A percentile compares a stretch with the other conserved stretches of the same genome.
These are phyloP conservation scores for Sarocladiaceae sp. DNA, from an alignment of 2,329 filamentous ascomycete species.

Conservation along the genomic window DNA sequence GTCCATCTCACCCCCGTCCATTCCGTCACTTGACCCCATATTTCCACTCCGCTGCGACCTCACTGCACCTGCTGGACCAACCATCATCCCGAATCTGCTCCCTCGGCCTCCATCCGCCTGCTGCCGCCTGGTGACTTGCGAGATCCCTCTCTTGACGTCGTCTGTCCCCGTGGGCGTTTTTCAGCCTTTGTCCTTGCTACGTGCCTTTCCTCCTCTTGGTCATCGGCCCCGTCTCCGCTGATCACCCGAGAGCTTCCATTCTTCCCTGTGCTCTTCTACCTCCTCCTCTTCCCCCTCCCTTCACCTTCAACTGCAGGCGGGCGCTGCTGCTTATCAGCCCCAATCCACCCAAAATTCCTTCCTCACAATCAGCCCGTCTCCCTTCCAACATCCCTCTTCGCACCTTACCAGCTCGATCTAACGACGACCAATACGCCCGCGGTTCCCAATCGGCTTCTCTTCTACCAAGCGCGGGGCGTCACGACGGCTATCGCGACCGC, in stretches of 20 bases:
- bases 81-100: constrained; percentile 6
- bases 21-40: constrained; percentile 8
- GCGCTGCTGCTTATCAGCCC: constrained; percentile 75
- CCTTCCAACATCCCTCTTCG: constrained; percentile 84
- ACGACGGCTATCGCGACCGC: constrained; percentile 30
- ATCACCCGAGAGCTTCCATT: too few species aligned
- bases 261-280: neutral
- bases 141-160: neutral
- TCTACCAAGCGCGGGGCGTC: constrained; percentile 22
- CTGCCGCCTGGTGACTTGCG: neutral
- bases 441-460: constrained; percentile 33
- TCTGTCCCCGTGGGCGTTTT: constrained; percentile 1
- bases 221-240: constrained; percentile 5
- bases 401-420: constrained; percentile 49
- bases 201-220: constrained; percentile 1
- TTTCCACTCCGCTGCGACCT: constrained; percentile 6
- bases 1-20: neutral
- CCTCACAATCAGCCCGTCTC: constrained; percentile 59
- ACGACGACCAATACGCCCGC: constrained; percentile 28
- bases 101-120: constrained; percentile 6
- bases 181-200: neutral
- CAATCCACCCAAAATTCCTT: constrained; percentile 78
- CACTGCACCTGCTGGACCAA: neutral
- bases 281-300: constrained; percentile 26
- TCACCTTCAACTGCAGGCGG: constrained; percentile 40